Conservation (phyloP, 2,329 filamentous ascomycete genomes). For the Aspergillus unguis region DNA sequence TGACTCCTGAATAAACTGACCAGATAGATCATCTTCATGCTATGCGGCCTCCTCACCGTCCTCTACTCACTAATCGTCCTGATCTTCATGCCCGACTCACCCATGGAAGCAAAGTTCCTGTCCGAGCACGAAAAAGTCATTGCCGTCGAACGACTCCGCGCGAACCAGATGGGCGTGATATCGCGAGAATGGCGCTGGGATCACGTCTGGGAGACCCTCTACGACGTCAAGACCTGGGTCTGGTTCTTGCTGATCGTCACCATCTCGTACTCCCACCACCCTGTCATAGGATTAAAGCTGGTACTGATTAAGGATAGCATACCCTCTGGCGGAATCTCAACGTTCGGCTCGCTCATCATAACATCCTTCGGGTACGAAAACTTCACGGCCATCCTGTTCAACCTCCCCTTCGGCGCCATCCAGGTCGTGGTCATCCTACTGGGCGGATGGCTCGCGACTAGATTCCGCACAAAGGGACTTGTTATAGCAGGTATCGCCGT, state of each 20-base stretch:
- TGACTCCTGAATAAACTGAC: too few relatives aligned
- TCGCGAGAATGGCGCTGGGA: conserved; percentile 52
- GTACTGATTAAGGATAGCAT: conserved; percentile 23
- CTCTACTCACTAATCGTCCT: conserved; percentile 47
- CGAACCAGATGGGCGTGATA: conserved; percentile 55
- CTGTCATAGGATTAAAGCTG: not conserved
- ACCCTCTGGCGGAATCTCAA: conserved; percentile 38
- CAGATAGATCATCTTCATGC: conserved; percentile 53
- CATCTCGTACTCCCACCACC: conserved; percentile 17
- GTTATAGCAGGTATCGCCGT: conserved; percentile 42
- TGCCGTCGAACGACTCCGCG: conserved; percentile 53
- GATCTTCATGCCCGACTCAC: conserved; percentile 50
- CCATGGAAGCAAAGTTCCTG: conserved; percentile 49
- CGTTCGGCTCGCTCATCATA: conserved; percentile 42
- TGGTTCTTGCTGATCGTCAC: conserved; percentile 29
- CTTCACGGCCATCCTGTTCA: conserved; percentile 43
- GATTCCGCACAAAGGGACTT: conserved; percentile 44
- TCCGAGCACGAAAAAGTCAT: conserved; percentile 51
- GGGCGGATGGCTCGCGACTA: conserved; percentile 41
- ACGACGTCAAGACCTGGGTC: conserved; percentile 38
- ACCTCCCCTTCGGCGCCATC: conserved; percentile 41
- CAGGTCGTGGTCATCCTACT: conserved; percentile 37
- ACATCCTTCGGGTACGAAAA: conserved; percentile 41
- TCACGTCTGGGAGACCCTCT: conserved; percentile 41
- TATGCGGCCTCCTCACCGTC: conserved; percentile 53